These are phyloP conservation scores for Candida ulmi DNA, from an alignment of 805 yeast species.

Conservation along the genomic window DNA sequence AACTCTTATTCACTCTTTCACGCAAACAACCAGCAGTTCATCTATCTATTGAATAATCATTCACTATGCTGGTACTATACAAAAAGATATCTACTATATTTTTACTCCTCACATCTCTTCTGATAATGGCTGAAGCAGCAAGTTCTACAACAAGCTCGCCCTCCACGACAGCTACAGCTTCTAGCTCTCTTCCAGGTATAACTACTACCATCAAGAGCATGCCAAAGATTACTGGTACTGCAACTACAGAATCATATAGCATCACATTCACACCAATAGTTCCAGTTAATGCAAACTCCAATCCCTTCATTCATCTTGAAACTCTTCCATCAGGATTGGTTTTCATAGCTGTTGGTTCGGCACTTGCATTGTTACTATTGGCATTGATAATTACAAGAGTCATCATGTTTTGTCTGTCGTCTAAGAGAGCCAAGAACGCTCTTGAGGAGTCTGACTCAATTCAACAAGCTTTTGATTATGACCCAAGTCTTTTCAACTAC, in stretches of 20 bases:
- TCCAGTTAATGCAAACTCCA: conserved; percentile 23
- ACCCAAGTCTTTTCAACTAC: conserved; percentile 16
- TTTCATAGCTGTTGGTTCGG: conserved; percentile 70
- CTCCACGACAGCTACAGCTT: too few species aligned
- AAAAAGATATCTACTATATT: too few species aligned
- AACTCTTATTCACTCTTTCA: background rate
- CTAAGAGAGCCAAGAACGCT: conserved; percentile 23
- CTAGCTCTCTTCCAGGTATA: too few species aligned
- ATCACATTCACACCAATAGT: conserved; percentile 21
- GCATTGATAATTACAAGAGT: conserved; percentile 19
- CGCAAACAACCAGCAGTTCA: too few species aligned
- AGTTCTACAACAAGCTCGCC: too few species aligned
- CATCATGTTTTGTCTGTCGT: conserved; percentile 20
- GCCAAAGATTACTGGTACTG: too few species aligned
- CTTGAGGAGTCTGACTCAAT: background rate
- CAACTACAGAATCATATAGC: conserved; percentile 6
- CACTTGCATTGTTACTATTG: conserved; percentile 43
- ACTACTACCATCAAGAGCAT: too few species aligned
- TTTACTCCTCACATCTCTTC: background rate
- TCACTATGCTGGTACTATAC: too few species aligned
- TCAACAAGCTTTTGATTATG: conserved; percentile 14
- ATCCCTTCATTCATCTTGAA: conserved; percentile 51
- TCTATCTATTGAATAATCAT: too few species aligned
- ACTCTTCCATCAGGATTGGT: conserved; percentile 63
- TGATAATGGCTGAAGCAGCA: too few species aligned